phyloP scores from a whole-genome alignment of 140 eudicot genomes.

The Anethum foeniculum region DNA sequence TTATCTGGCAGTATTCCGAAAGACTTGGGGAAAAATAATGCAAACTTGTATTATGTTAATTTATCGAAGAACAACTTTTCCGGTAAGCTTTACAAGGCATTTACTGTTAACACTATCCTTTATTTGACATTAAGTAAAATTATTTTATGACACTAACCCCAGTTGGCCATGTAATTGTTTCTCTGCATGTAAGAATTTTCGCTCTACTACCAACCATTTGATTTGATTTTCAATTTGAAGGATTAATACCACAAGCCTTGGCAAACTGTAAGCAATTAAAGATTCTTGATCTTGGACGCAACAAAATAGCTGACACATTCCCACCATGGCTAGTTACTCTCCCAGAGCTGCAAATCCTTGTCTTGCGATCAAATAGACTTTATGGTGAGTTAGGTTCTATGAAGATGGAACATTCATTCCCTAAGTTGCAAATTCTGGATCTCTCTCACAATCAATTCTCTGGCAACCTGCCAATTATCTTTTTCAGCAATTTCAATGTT shows the following conservation, averaged over 20 bases:
- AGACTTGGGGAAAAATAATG: background rate
- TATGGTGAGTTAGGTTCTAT: background rate
- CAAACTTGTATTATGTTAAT: too few species aligned
- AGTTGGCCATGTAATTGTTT: too few species aligned
- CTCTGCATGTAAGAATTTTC: too few species aligned
- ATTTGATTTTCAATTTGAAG: background rate
- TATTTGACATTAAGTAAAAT: too few species aligned
- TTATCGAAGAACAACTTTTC: too few species aligned
- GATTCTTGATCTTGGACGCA: background rate
- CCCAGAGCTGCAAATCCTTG: background rate
- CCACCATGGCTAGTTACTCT: background rate
- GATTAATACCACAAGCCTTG: background rate
- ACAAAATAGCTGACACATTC: background rate
- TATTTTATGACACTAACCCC: too few species aligned
- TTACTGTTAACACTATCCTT: too few species aligned
- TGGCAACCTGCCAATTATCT: background rate
- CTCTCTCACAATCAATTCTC: background rate
- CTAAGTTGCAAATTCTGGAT: background rate
- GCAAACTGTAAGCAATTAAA: background rate
- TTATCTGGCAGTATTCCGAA: background rate
- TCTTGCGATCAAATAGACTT: background rate
- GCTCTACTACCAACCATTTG: too few species aligned
- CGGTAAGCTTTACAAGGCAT: too few species aligned
- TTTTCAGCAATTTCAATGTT: background rate
- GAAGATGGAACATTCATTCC: background rate